Evolutionary conservation across 2,329 filamentous ascomycete genomes (phyloP).

Genomic region (Didymella lethalis): DNA sequence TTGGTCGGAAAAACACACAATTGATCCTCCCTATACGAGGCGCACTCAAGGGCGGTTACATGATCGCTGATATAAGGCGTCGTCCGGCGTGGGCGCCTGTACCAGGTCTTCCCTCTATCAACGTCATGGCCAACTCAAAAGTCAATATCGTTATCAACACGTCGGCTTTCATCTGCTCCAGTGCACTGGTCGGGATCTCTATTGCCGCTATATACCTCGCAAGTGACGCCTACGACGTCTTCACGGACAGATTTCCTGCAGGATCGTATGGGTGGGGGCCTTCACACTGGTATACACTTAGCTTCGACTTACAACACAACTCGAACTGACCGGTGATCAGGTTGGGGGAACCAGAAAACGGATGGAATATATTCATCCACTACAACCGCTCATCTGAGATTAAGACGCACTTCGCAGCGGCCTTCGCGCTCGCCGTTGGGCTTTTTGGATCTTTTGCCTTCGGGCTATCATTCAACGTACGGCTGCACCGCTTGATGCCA

Average conservation of each 20-base stretch:
- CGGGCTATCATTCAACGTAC: conserved; percentile 8
- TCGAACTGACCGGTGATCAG: not conserved
- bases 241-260: not conserved
- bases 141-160: not conserved
- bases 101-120: not conserved
- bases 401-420: conserved; percentile 10
- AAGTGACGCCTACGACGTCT: conserved; percentile 1
- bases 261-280: not conserved
- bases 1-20: not conserved
- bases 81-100: too few relatives aligned
- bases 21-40: not conserved
- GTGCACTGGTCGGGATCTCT: not conserved
- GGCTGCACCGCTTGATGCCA: not conserved
- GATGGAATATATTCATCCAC: not conserved
- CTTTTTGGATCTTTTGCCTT: not conserved
- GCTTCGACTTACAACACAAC: not conserved
- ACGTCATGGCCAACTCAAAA: not conserved
- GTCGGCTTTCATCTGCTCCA: conserved; percentile 3
- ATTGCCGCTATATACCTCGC: conserved; percentile 5
- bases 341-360: not conserved
- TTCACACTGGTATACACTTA: not conserved
- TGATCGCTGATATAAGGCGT: not conserved
- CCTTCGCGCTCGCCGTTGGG: not conserved
- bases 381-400: conserved; percentile 10
- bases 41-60: not conserved